Percentiles rank a stretch among this genome's conserved stretches.
phyloP scores from a whole-genome alignment of 257 asterid genomes.

The Forsythia suspensa region DNA sequence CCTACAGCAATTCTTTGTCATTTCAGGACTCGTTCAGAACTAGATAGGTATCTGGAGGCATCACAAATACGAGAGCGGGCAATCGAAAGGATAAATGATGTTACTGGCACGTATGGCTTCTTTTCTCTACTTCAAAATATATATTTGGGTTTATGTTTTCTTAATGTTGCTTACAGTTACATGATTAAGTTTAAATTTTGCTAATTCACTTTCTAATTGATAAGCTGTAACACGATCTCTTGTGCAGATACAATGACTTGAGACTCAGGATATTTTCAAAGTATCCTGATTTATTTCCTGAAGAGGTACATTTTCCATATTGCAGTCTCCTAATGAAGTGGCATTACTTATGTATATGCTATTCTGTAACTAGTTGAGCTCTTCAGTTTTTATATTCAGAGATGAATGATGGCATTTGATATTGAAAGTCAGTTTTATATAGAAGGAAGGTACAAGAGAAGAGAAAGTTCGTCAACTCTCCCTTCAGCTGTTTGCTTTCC shows the following conservation, averaged over 20 bases:
- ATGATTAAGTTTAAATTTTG: conserved; percentile 12
- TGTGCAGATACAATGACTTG: conserved; percentile 79
- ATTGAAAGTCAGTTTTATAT: not conserved
- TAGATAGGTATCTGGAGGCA: conserved; percentile 91
- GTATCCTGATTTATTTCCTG: conserved; percentile 83
- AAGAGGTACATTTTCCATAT: conserved; percentile 54
- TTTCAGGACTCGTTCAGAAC: conserved; percentile 95
- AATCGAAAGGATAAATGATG: conserved; percentile 81
- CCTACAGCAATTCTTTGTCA: conserved; percentile 73
- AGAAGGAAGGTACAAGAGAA: not conserved
- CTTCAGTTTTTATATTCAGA: not conserved
- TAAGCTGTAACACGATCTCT: conserved; percentile 19
- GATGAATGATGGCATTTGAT: not conserved
- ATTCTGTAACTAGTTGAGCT: conserved; percentile 7
- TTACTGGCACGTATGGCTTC: conserved; percentile 80
- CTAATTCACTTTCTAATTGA: conserved; percentile 16
- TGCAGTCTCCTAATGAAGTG: not conserved
- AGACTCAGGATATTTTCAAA: conserved; percentile 70
- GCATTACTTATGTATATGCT: conserved; percentile 1
- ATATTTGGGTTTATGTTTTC: not conserved
- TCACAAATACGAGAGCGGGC: conserved; percentile 88
- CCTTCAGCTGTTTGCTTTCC: not conserved
- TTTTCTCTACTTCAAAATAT: conserved; percentile 8
- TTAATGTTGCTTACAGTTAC: not conserved
- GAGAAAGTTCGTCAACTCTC: conserved; percentile 1